Percentiles rank a stretch among this genome's conserved stretches.
Conservation (phyloP, 192 early-diverging fungal species). For the Lunasporangiospora selenospora region DNA sequence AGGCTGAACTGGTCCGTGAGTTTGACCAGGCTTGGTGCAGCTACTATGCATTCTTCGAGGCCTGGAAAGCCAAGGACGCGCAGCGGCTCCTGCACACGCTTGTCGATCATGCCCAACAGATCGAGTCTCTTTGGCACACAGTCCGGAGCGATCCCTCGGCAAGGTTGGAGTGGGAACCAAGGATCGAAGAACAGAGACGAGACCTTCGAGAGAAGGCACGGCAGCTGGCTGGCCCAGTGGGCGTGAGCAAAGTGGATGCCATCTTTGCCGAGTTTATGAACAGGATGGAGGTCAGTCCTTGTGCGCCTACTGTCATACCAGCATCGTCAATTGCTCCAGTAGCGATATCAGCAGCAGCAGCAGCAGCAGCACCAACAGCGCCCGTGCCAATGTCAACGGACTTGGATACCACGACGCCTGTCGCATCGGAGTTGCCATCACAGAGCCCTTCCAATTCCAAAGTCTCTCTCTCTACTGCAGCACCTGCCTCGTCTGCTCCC, state of each 20-base stretch:
- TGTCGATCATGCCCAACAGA: conserved; percentile 70
- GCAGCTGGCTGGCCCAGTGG: conserved; percentile 29
- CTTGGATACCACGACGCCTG: no score
- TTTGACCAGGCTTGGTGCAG: conserved; percentile 64
- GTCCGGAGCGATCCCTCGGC: conserved; percentile 61
- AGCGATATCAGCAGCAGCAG: not conserved
- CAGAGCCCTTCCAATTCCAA: no score
- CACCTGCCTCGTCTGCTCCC: not conserved
- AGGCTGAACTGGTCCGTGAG: not conserved
- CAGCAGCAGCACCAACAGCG: not conserved
- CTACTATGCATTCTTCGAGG: conserved; percentile 70
- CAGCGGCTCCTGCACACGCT: conserved; percentile 66
- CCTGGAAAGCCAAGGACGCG: conserved; percentile 75
- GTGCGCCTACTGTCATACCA: not conserved
- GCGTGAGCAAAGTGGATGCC: conserved; percentile 7
- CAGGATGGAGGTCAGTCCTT: not conserved
- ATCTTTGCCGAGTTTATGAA: conserved; percentile 27
- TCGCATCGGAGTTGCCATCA: no score
- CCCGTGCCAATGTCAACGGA: no score
- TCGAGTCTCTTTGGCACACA: conserved; percentile 68
- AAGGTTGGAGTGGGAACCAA: conserved; percentile 59
- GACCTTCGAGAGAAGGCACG: conserved; percentile 36
- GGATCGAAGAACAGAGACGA: conserved; percentile 67
- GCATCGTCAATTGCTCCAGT: not conserved
- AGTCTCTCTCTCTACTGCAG: no score